Percentiles rank a stretch among this genome's conserved stretches.
Evolutionary conservation across 176 grass and related monocot genomes (phyloP).

Genomic region (Neostapfia colusana): DNA sequence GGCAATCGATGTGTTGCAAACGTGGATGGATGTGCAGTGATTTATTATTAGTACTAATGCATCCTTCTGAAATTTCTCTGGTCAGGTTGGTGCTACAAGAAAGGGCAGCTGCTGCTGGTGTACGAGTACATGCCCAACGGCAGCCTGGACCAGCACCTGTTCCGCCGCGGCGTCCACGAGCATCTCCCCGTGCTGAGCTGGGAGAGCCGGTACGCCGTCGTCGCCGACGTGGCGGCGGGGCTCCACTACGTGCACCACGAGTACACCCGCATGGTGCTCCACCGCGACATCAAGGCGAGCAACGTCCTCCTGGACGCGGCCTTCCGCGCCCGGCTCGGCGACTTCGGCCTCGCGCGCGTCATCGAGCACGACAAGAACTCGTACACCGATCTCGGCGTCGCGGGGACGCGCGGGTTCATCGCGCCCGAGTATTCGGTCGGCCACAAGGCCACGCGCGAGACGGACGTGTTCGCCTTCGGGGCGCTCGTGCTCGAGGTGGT

Average conservation of each 20-base stretch:
- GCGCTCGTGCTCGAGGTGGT: conserved; percentile 63
- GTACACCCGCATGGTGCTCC: conserved; percentile 58
- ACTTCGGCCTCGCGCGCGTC: conserved; percentile 77
- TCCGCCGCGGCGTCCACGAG: conserved; percentile 11
- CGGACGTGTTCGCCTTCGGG: conserved; percentile 57
- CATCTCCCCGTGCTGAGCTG: conserved; percentile 37
- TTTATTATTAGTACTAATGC: background rate
- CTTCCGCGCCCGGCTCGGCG: conserved; percentile 58
- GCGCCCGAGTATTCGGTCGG: conserved; percentile 58
- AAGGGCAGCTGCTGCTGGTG: conserved; percentile 57
- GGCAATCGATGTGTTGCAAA: background rate
- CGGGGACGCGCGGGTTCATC: conserved; percentile 65
- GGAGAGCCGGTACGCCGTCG: conserved; percentile 53
- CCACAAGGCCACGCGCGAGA: conserved; percentile 46
- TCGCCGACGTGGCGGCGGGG: conserved; percentile 48
- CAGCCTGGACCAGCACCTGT: conserved; percentile 61
- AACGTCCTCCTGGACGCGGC: conserved; percentile 65
- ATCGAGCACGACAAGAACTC: conserved; percentile 43
- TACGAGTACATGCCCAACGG: conserved; percentile 94
- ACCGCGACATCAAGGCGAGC: conserved; percentile 69
- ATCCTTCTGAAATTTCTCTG: background rate
- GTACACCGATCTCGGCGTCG: conserved; percentile 45
- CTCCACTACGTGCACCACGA: conserved; percentile 78
- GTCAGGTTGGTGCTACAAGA: conserved; percentile 67
- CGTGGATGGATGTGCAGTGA: background rate